Evolutionary conservation across 495 filamentous ascomycete genomes (phyloP), one percentile per base, ranked within the genome.

Genomic region (Penicillium nucicola): DNA sequence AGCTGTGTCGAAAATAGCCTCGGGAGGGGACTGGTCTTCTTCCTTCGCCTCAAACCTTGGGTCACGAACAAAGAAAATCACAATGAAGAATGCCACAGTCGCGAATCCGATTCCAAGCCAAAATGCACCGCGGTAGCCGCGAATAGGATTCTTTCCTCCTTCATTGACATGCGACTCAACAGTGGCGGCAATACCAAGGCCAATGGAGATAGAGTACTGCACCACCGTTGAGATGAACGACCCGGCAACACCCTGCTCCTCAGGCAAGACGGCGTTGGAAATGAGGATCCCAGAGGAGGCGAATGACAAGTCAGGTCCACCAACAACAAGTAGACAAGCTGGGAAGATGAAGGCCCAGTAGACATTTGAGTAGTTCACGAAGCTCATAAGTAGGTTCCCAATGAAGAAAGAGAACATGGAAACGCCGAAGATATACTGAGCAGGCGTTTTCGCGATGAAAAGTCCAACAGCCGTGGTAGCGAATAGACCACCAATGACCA

Each of bases 261-360:
- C 60, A 12, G 58, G 65, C 5, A 62, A 58, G 8, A 78, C 67
- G 4, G 68, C 62, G 35, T 74, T 68, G 37, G 67, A 68, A 5
- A 76, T 49, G n/a, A 78, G 68, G 14, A 77, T 62, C 1, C 64
- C 70, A 1, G 66, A 70, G 0, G 77, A 72, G 0, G 76, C 74
- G 19, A 78, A 80, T 11, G 67, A 73, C 62, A 79, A 70, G 34
- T 79, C 74, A 61, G 78, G 77, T 14, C 53, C 53, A n/a, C 53
- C 72, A 1, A 73, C 66, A 18, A 68, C 72, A 5, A 79, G 50
- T 0, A 78, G 9, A 11, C 52, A 60, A 8, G 68, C 64, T 6
- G 77, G 56, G 44, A 78, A 78, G 0, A 61, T 61, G 20, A 66
- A 48, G 9, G 53, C 51, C 69, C 68, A 71, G 54, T 70, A 72